A percentile compares a stretch with the other conserved stretches of the same genome.
These are phyloP conservation scores for Candida chauliodis DNA, from an alignment of 805 yeast genomes.

Conservation along the genomic window DNA sequence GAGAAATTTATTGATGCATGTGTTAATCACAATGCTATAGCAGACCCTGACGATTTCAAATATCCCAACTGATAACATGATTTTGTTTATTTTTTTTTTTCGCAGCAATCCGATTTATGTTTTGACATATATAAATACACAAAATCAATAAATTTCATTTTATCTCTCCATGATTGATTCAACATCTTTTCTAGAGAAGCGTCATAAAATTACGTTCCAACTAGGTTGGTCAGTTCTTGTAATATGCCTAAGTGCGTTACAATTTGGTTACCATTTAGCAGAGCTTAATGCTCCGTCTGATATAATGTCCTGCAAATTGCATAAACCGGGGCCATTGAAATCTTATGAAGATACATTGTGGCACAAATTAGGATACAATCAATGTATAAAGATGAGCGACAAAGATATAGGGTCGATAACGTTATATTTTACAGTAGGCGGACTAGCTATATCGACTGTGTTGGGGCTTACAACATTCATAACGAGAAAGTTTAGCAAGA, in stretches of 20 bases:
- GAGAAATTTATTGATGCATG: conserved; percentile 30
- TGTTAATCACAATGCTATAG: conserved; percentile 19
- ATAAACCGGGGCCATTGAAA: conserved; percentile 17
- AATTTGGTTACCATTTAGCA: conserved; percentile 39
- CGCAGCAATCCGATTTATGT: conserved; percentile 4
- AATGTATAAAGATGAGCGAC: conserved; percentile 29
- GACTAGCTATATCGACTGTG: conserved; percentile 27
- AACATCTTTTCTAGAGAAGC: conserved; percentile 8
- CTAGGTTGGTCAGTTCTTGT: conserved; percentile 35
- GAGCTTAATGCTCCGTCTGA: conserved; percentile 34
- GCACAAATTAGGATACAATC: conserved; percentile 18
- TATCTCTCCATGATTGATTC: conserved; percentile 5
- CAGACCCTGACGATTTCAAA: conserved; percentile 29
- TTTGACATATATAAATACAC: background rate
- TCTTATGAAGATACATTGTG: conserved; percentile 25
- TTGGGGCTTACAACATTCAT: conserved; percentile 24
- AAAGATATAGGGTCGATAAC: conserved; percentile 23
- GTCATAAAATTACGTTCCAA: conserved; percentile 21
- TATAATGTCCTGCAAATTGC: conserved; percentile 23
- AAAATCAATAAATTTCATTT: conserved; percentile 5
- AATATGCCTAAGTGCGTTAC: conserved; percentile 33
- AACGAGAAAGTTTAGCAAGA: conserved; percentile 23
- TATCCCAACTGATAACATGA: conserved; percentile 6
- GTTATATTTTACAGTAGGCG: conserved; percentile 35
- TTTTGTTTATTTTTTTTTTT: background rate